A percentile compares a stretch with the other conserved stretches of the same genome.
Conservation (phyloP, 2,329 filamentous ascomycete species). For the Aspergillus tubingensis region DNA sequence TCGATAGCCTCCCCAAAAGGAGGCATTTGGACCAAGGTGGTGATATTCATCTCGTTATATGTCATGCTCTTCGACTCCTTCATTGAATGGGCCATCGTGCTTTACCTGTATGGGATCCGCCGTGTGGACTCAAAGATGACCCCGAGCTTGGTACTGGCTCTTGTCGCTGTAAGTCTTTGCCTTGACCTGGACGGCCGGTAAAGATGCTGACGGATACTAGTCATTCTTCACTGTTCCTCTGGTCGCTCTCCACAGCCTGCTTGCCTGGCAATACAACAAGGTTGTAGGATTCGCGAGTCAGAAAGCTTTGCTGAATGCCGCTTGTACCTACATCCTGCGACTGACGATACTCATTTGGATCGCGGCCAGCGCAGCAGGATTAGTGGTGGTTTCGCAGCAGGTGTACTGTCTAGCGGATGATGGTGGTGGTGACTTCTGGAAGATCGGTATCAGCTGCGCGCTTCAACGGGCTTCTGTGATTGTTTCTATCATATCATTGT, state of each 20-base stretch:
- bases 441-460: slow-evolving; percentile 38
- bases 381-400: slow-evolving; percentile 41
- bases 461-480: slow-evolving; percentile 39
- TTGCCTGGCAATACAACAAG: slow-evolving; percentile 42
- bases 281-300: slow-evolving; percentile 32
- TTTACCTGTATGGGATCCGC: slow-evolving; percentile 37
- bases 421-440: slow-evolving; percentile 34
- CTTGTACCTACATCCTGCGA: slow-evolving; percentile 39
- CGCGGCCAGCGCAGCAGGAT: slow-evolving; percentile 39
- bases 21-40: slow-evolving; percentile 38
- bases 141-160: slow-evolving; percentile 37
- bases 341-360: slow-evolving; percentile 42
- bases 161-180: slow-evolving; percentile 36
- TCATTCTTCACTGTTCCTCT: slow-evolving; percentile 41
- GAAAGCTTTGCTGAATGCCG: slow-evolving; percentile 34
- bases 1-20: slow-evolving; percentile 24
- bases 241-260: slow-evolving; percentile 39
- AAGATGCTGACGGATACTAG: slow-evolving; percentile 22
- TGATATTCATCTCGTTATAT: slow-evolving; percentile 41
- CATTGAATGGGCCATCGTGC: slow-evolving; percentile 36
- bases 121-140: slow-evolving; percentile 43
- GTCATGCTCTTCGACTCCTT: slow-evolving; percentile 38
- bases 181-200: not conserved
- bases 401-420: slow-evolving; percentile 34
- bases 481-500: slow-evolving; percentile 39